phyloP scores from a whole-genome alignment of 2,329 filamentous ascomycete species.

The Cylindrodendrum hubeiense region DNA sequence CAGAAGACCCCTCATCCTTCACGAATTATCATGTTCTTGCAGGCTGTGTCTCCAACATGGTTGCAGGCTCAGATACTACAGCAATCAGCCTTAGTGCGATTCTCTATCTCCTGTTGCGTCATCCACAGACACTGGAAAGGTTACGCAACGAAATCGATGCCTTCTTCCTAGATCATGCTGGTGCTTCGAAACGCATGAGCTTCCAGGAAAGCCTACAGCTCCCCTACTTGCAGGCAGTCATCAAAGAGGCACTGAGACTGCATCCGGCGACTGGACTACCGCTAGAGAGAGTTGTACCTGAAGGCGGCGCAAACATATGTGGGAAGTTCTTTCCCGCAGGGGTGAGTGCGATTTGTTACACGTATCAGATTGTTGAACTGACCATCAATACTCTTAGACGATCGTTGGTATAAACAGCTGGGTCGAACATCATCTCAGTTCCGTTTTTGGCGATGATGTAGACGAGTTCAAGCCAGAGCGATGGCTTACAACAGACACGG shows the following conservation, averaged over 20 bases:
- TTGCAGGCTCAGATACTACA: conserved; percentile 14
- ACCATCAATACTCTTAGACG: not conserved
- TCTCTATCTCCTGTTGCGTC: conserved; percentile 2
- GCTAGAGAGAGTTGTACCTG: conserved; percentile 60
- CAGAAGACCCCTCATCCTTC: not conserved
- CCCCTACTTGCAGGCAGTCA: not conserved
- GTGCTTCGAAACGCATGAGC: not conserved
- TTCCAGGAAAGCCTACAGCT: not conserved
- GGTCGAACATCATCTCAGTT: not conserved
- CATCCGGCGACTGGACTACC: conserved; percentile 61
- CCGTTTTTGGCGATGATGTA: not conserved
- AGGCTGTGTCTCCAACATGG: conserved; percentile 1
- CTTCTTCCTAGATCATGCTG: not conserved
- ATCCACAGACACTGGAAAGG: not conserved
- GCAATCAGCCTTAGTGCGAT: conserved; percentile 6
- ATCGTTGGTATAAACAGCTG: not conserved
- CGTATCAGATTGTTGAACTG: not conserved
- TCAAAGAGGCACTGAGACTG: conserved; percentile 55
- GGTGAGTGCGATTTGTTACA: not conserved
- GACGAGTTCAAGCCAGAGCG: not conserved
- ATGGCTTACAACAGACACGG: not conserved
- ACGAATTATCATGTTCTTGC: conserved; percentile 7
- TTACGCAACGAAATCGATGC: conserved; percentile 2
- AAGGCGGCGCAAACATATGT: conserved; percentile 55
- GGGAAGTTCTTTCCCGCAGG: conserved; percentile 22